A percentile compares a stretch with the other conserved stretches of the same genome.
Conservation (phyloP, 139 green algal species). For the Marvania coccoides region DNA sequence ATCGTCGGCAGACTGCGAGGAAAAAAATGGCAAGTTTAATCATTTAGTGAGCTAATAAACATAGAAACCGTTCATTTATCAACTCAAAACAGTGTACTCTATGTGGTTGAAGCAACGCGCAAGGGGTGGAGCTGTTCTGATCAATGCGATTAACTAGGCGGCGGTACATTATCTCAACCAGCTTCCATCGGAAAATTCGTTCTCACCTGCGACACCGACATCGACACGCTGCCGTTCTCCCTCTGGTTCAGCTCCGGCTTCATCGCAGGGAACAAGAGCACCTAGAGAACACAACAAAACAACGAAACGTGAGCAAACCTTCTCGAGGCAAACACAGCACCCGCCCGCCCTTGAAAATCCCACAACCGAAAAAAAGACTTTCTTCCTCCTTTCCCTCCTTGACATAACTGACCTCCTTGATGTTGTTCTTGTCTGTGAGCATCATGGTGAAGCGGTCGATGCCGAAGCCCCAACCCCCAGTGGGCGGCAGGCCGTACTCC, state of each 20-base stretch:
- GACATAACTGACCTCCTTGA: conserved; percentile 74
- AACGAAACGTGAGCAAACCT: neutral
- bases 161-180: too few relatives aligned
- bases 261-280: conserved; percentile 98
- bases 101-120: too few relatives aligned
- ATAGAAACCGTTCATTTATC: too few relatives aligned
- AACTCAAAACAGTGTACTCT: too few relatives aligned
- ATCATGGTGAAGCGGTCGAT: conserved; percentile 98
- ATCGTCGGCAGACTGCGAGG: too few relatives aligned
- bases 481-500: conserved; percentile 97
- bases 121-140: too few relatives aligned
- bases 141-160: too few relatives aligned
- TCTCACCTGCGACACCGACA: too few relatives aligned
- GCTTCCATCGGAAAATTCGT: too few relatives aligned
- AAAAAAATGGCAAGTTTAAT: too few relatives aligned
- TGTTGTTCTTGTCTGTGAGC: conserved; percentile 93
- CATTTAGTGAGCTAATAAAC: too few relatives aligned
- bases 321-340: too few relatives aligned
- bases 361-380: neutral
- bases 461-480: conserved; percentile 95
- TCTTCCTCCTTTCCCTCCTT: neutral
- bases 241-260: conserved; percentile 75
- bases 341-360: neutral
- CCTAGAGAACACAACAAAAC: conserved; percentile 39
- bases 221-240: neutral